Evolutionary conservation across 108 stramenopile genomes (phyloP).

Genomic region (Pseudonitzschia delicatissima): DNA sequence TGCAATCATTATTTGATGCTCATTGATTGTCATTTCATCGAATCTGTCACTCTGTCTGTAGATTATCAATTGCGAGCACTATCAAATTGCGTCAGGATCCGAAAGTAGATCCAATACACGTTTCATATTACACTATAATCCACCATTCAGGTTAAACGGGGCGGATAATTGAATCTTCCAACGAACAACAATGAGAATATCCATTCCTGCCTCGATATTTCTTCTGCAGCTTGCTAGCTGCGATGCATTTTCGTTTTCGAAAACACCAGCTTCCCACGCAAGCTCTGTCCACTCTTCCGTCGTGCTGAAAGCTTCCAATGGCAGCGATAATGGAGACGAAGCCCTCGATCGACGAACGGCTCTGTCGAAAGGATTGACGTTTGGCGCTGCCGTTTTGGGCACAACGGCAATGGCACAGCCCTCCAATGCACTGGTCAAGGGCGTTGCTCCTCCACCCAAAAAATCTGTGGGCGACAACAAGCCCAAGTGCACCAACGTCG

Average conservation of each 20-base stretch:
- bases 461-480: constrained; percentile 23
- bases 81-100: too few species aligned
- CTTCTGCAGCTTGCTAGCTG: not conserved
- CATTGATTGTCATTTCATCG: too few species aligned
- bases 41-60: too few species aligned
- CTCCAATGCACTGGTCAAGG: constrained; percentile 73
- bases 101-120: too few species aligned
- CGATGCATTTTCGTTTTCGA: not conserved
- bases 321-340: not conserved
- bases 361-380: not conserved
- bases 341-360: not conserved
- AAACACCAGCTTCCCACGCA: not conserved
- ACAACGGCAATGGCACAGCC: not conserved
- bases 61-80: too few species aligned
- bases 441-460: constrained; percentile 67
- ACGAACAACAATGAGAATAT: not conserved
- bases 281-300: too few species aligned
- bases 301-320: not conserved
- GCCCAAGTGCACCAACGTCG: constrained; percentile 77
- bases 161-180: too few species aligned
- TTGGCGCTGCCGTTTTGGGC: not conserved
- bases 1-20: too few species aligned
- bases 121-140: too few species aligned
- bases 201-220: not conserved
- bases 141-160: too few species aligned